A percentile compares a stretch with the other conserved stretches of the same genome.
Evolutionary conservation across 75 land plant genomes (phyloP).

Genomic region (Pinus tabuliformis): DNA sequence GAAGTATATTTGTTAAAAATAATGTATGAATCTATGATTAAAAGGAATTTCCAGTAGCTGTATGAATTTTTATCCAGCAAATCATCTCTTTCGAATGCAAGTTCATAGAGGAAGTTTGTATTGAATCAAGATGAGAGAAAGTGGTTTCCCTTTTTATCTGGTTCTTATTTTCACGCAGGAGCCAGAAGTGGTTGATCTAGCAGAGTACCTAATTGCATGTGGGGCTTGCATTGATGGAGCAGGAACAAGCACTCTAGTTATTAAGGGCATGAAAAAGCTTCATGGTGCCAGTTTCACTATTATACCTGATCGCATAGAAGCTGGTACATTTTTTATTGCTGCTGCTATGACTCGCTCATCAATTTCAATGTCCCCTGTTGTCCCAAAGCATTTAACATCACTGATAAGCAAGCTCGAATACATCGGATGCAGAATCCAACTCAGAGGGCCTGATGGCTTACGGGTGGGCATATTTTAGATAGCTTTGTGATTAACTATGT

Average conservation of each 20-base stretch:
- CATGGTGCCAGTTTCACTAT: conserved; percentile 50
- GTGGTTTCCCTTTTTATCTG: background rate
- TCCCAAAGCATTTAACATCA: conserved; percentile 49
- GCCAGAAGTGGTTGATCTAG: conserved; percentile 74
- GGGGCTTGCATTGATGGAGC: conserved; percentile 69
- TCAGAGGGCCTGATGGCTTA: conserved; percentile 20
- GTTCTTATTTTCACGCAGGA: conserved; percentile 39
- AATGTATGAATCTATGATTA: background rate
- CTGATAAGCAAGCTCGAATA: conserved; percentile 40
- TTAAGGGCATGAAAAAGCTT: conserved; percentile 44
- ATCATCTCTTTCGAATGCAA: background rate
- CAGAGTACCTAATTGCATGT: conserved; percentile 56
- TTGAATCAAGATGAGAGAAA: background rate
- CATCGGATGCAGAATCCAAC: conserved; percentile 52
- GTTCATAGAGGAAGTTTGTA: background rate
- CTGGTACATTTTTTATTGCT: conserved; percentile 72
- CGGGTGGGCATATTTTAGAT: conserved; percentile 28
- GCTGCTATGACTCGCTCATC: conserved; percentile 74
- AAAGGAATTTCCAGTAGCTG: background rate
- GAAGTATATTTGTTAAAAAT: background rate
- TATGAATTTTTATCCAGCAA: background rate
- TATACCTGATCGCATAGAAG: conserved; percentile 67
- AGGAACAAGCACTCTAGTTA: conserved; percentile 43
- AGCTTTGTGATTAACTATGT: background rate
- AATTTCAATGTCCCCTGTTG: conserved; percentile 58